Base-by-base conservation (phyloP, 139 green algal genomes). In the Coelastrella sp. region DNA sequence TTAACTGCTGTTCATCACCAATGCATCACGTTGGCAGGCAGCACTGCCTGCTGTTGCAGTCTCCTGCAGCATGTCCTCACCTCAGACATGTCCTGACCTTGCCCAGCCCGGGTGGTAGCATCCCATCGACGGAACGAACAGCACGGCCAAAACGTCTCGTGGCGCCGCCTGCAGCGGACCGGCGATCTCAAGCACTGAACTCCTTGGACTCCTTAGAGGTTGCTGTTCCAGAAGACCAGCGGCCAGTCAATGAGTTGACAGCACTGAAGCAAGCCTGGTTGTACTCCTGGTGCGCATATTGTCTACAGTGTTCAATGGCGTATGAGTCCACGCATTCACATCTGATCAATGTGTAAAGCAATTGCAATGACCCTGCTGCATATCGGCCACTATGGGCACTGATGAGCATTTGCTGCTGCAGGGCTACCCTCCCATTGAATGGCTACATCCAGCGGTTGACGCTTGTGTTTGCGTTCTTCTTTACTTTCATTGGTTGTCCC, bases 161-260 rank as follows among this genome's bases (percentile, higher is more conserved):
- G 34, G 40, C 57, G 41, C 34, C 60, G 32, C 68, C 81, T 66
- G 69, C 59, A 77, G 19, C 83, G n/a, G 32, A 79, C 41, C 41
- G 4, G 41, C 41, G 62, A 25, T 17, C 27, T 17, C 30, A 38
- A 63, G 71, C 71, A 63, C 7, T 57, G 40, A 13, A 71, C 21
- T 45, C 71, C 13, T 38, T 79, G 0, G 60, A 86, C 1, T n/a
- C n/a, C n/a, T 79, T 97, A 6, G 93, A 98, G 85, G 62, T 90
- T 2, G 90, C 92, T 5, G 94, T 98, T 9, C 95, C 95, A 11
- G 59, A 27, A 0, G 93, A 97, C 40, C 96, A 98, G 85, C 88
- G 96, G 8, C 96, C 96, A 7, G 90, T 95, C 0, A 98, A 97
- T 68, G 91, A 98, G 88, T 86, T 98, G 9, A 53, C 85, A 40